Conservation (phyloP, 2,329 filamentous ascomycete genomes). For the Aspergillus neotritici region DNA sequence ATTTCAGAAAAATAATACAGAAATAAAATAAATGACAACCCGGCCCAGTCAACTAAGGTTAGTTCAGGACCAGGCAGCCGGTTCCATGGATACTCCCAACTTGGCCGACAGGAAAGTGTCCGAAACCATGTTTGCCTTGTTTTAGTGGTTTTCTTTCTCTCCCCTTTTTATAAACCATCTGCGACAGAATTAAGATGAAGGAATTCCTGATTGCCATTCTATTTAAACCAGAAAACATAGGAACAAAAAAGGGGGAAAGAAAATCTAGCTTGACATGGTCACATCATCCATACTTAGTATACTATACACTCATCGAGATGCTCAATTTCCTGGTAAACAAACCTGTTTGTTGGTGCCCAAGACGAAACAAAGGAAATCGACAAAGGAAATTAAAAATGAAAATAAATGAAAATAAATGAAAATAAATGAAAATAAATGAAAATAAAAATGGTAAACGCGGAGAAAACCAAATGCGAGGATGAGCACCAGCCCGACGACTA, state of each 20-base stretch:
- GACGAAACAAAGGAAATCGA: neutral
- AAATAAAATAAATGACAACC: no score
- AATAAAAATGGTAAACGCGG: constrained; percentile 1
- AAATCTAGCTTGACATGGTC: constrained; percentile 17
- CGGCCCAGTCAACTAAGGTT: no score
- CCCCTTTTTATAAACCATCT: neutral
- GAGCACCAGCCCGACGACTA: constrained; percentile 11
- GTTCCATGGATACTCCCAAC: neutral
- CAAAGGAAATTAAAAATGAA: neutral
- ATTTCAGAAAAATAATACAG: no score
- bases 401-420: neutral
- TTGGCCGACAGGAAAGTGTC: neutral
- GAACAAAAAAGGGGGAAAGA: neutral
- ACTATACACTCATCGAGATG: constrained; percentile 13
- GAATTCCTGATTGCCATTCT: neutral
- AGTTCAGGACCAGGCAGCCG: no score
- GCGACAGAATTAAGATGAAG: neutral
- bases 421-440: neutral
- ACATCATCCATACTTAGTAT: constrained; percentile 17
- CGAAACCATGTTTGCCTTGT: neutral
- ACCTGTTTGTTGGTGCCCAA: no score
- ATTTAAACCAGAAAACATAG: neutral
- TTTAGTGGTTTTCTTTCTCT: no score
- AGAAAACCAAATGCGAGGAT: constrained; percentile 11
- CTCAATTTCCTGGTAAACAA: neutral